Evolutionary conservation across 441 rosid species (phyloP).

Genomic region (Erodium trifolium): DNA sequence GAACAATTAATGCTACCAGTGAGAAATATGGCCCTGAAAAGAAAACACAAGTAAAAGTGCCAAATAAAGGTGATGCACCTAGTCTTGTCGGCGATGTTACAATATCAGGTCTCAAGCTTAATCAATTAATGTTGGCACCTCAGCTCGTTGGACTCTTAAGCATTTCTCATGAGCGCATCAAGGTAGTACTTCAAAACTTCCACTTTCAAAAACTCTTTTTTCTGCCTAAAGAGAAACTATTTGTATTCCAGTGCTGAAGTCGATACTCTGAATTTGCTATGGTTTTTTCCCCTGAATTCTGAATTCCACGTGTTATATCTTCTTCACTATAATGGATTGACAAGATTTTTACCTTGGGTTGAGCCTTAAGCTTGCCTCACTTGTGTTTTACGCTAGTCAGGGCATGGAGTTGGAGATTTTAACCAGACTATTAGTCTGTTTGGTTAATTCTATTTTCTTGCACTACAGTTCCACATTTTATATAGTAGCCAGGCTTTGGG

Average conservation of each 20-base stretch:
- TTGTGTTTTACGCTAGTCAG: too few relatives aligned
- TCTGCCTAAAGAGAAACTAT: neutral
- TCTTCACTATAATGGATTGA: too few relatives aligned
- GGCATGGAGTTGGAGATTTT: too few relatives aligned
- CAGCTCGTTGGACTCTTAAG: slow-evolving; percentile 75
- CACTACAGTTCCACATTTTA: too few relatives aligned
- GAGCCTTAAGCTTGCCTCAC: too few relatives aligned
- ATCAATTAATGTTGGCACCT: slow-evolving; percentile 93
- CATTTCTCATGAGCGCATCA: slow-evolving; percentile 61
- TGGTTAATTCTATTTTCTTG: too few relatives aligned
- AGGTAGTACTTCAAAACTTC: slow-evolving; percentile 41
- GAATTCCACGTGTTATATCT: too few relatives aligned
- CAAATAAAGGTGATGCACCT: slow-evolving; percentile 25
- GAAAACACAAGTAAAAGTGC: slow-evolving; percentile 21
- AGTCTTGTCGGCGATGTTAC: slow-evolving; percentile 85
- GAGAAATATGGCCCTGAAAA: slow-evolving; percentile 31
- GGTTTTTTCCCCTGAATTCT: neutral
- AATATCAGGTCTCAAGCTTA: slow-evolving; percentile 80
- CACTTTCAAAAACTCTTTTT: slow-evolving; percentile 2
- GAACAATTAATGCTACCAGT: slow-evolving; percentile 42
- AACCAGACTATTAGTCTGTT: too few relatives aligned
- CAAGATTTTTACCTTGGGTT: too few relatives aligned
- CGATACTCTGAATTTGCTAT: neutral
- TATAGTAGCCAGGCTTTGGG: too few relatives aligned
- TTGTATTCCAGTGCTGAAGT: neutral